Percentiles rank a stretch among this genome's conserved stretches.
phyloP scores from a whole-genome alignment of 2,329 filamentous ascomycete genomes.

The Fusarium chaquense region DNA sequence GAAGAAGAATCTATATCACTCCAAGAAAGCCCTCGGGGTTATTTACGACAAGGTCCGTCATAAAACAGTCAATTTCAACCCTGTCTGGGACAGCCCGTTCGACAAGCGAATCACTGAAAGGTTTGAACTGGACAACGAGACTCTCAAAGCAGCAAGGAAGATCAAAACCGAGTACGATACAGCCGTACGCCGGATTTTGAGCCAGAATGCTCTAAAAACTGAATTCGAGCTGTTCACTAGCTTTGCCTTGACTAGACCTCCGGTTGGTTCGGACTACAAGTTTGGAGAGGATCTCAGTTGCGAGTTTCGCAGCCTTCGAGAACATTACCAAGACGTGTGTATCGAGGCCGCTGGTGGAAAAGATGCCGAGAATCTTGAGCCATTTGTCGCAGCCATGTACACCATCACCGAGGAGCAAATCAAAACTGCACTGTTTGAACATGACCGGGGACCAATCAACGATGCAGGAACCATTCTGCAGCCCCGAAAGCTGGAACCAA shows the following conservation, averaged over 20 bases:
- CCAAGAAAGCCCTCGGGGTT: conserved; percentile 78
- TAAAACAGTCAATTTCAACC: conserved; percentile 73
- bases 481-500: conserved; percentile 48
- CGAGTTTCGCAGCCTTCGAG: conserved; percentile 74
- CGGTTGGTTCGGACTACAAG: conserved; percentile 83
- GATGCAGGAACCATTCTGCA: conserved; percentile 50
- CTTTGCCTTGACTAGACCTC: conserved; percentile 82
- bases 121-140: conserved; percentile 66
- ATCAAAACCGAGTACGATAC: conserved; percentile 85
- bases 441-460: conserved; percentile 46
- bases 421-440: conserved; percentile 66
- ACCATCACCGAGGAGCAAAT: conserved; percentile 80
- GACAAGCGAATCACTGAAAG: conserved; percentile 78
- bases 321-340: conserved; percentile 76
- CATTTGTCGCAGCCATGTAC: conserved; percentile 90
- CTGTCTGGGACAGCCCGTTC: conserved; percentile 79
- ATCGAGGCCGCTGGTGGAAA: conserved; percentile 71
- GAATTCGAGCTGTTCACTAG: conserved; percentile 95
- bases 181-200: conserved; percentile 82
- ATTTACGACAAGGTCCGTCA: conserved; percentile 80
- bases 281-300: conserved; percentile 84
- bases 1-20: conserved; percentile 73
- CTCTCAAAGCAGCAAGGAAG: conserved; percentile 69
- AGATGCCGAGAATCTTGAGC: conserved; percentile 70
- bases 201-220: conserved; percentile 82